Base-by-base conservation (phyloP, 257 asterid genomes). In the Fraxinus excelsior region DNA sequence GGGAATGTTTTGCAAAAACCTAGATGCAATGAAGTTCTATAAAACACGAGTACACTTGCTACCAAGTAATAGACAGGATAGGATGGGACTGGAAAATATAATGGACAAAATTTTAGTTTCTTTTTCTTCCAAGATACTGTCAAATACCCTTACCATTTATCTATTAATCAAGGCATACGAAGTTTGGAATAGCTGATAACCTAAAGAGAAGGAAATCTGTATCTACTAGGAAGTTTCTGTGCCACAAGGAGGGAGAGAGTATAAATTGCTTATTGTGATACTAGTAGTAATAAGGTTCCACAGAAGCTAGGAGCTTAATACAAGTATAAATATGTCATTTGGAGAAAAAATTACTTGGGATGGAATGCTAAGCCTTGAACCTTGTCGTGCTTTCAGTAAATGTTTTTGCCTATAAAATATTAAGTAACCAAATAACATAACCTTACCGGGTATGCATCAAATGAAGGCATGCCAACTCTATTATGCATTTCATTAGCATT, bases 371-470 rank as follows among this genome's bases (percentile, higher is more conserved):
- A 2, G 56, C 32, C 32, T 31, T 31, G 32, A 31, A 31, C 32
- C 32, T 31, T 31, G 32, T 31, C 5, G 32, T 46, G 56, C 56
- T 46, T 46, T 46, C 18, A 16, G 18, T 46, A 46, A 16, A 46
- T 5, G 11, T 46, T 46, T 46, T 51, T 51, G 60, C 23, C 23
- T 19, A 51, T 18, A 7, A 23, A 60, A 60, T 38, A 38, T 23
- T n/a, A 21, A 19, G 66, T 7, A 42, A 1, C 40, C 37, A 0
- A 26, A 7, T 31, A 31, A 26, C 35, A 38, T 21, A 21, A 51
- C 71, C 86, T 82, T 78, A 86, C 90, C 34, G 90, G 88, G 9
- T 82, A 81, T 35, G 67, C 44, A 65, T 86, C 90, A 12, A 74
- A 78, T 0, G 83, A 73, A 19, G 77, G 65, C 68, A 65, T 75